Evolutionary conservation across 805 yeast genomes (phyloP).

Genomic region (Metschnikowia cerradonensis): DNA sequence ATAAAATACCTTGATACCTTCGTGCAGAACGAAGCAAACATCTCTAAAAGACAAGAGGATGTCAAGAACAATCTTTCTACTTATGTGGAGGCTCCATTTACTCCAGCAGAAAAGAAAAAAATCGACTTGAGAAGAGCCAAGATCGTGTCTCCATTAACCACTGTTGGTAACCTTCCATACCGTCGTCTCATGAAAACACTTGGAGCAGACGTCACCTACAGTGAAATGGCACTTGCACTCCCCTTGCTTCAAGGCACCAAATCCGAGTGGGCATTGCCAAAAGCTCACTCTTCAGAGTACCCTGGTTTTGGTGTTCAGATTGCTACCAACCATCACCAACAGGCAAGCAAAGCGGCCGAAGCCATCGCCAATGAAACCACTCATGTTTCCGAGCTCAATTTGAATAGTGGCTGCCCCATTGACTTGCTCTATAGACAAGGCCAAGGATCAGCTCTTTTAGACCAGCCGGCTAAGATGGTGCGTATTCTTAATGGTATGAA

Average conservation of each 20-base stretch:
- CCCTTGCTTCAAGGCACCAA: conserved; percentile 88
- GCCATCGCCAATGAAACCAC: conserved; percentile 56
- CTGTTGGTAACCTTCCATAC: conserved; percentile 95
- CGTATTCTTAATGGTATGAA: conserved; percentile 86
- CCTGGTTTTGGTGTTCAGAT: conserved; percentile 94
- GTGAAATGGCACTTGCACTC: conserved; percentile 89
- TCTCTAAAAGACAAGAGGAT: conserved; percentile 25
- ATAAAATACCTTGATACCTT: conserved; percentile 59
- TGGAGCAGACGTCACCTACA: conserved; percentile 90
- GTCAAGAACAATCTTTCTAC: conserved; percentile 36
- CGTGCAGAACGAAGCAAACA: conserved; percentile 41
- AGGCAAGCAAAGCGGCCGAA: conserved; percentile 90
- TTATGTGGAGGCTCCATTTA: conserved; percentile 76
- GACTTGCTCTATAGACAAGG: conserved; percentile 92
- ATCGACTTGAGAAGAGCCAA: conserved; percentile 68
- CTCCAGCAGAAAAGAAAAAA: conserved; percentile 75
- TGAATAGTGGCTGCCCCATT: conserved; percentile 97
- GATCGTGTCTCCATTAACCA: conserved; percentile 91
- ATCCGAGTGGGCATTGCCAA: conserved; percentile 96
- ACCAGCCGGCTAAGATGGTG: conserved; percentile 76
- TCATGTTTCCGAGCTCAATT: conserved; percentile 73
- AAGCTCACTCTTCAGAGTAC: conserved; percentile 75
- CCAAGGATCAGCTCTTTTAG: conserved; percentile 91
- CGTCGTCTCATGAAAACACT: conserved; percentile 85
- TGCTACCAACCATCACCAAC: conserved; percentile 90